phyloP scores from a whole-genome alignment of 2,329 filamentous ascomycete genomes.

The Curvularia sp. region DNA sequence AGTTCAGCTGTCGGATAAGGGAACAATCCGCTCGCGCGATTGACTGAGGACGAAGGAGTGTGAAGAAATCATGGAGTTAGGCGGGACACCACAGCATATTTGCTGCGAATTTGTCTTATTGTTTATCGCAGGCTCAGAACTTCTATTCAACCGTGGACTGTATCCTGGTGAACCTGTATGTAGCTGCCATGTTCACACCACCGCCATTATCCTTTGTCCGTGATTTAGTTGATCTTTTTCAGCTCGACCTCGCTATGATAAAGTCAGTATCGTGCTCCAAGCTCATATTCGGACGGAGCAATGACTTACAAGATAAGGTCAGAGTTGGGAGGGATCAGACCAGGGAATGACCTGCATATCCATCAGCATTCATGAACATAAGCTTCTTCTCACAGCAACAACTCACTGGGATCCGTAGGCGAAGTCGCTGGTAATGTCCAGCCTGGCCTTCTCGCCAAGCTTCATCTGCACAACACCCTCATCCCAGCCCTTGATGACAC shows the following conservation, averaged over 20 bases:
- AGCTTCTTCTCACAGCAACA: too few relatives aligned
- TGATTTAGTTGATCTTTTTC: slow-evolving; percentile 44
- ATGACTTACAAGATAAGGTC: slow-evolving; percentile 79
- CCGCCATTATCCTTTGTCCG: not conserved
- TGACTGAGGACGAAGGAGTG: too few relatives aligned
- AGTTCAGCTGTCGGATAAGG: too few relatives aligned
- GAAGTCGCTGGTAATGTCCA: slow-evolving; percentile 77
- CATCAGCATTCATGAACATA: slow-evolving; percentile 2
- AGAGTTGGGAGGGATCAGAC: slow-evolving; percentile 74
- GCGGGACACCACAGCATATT: too few relatives aligned
- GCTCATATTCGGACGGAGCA: not conserved
- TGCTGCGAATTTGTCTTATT: not conserved
- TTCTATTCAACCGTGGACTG: not conserved
- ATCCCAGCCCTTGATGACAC: slow-evolving; percentile 77
- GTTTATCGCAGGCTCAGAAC: too few relatives aligned
- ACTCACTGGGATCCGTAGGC: slow-evolving; percentile 36
- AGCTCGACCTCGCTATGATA: slow-evolving; percentile 41
- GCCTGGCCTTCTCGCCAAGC: slow-evolving; percentile 84
- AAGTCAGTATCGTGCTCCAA: slow-evolving; percentile 12
- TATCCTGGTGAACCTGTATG: not conserved
- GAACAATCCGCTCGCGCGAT: not conserved
- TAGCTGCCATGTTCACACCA: not conserved
- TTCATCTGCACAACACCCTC: slow-evolving; percentile 78
- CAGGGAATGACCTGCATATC: slow-evolving; percentile 71
- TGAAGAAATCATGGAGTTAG: not conserved